Evolutionary conservation across 352 stramenopile genomes (phyloP), one percentile per base, ranked within the genome.

Genomic region (Blastocystis sp.): DNA sequence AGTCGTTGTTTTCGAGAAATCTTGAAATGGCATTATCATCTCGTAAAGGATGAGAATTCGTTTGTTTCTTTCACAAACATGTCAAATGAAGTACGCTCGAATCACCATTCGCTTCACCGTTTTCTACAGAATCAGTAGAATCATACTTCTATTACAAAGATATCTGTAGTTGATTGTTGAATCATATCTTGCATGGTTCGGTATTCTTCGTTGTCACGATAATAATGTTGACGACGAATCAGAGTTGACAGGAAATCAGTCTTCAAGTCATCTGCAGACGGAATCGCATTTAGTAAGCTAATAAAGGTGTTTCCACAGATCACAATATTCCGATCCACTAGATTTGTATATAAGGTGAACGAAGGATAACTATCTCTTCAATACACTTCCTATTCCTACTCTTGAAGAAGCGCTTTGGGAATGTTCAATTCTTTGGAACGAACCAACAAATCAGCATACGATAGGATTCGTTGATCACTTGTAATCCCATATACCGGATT

Each of bases 401-500:
- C 69, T 19, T 19, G n/a, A 32, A 80, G n/a, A 14, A 80, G 16
- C 12, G 69, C 39, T 4, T 58, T 29, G 7, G 69, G 69, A 3
- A 80, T 57, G 4, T 80, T 80, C 21, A 80, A 61, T 19, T 59
- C n/a, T 6, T 63, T 80, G 0, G n/a, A 63, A 1, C 69, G 69
- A 7, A 27, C 6, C 29, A 59, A 35, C 16, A 80, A 27, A n/a
- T 80, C 69, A 19, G 39, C 69, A 43, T 80, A 80, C 12, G 69
- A 80, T 32, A 80, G 12, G 51, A 80, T 63, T 19, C 46, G 69
- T 14, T 35, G n/a, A 35, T 80, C 69, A 37, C 29, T 32, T 59
- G 69, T 80, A 58, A 80, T 80, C 1, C 69, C 69, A 58, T 80
- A 80, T 6, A 80, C 39, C 32, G 69, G 42, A 32, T 59, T 80